Evolutionary conservation across 1,284 basidiomycete genomes (phyloP).

Genomic region (Erythrobasidium hasegawianum): DNA sequence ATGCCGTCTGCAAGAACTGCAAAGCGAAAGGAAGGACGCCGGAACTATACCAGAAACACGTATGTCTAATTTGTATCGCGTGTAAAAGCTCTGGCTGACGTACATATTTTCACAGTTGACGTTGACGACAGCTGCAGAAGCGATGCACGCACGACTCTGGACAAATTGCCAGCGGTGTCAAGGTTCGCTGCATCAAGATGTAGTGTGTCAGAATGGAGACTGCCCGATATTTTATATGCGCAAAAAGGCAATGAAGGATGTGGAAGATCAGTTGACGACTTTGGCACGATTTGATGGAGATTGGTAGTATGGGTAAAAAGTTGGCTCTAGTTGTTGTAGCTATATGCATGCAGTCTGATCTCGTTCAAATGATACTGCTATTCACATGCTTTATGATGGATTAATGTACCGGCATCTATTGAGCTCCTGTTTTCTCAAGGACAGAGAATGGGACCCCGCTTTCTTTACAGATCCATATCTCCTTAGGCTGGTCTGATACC

Average conservation of each 20-base stretch:
- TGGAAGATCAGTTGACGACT: slow-evolving; percentile 37
- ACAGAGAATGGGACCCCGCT: no score
- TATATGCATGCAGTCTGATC: background rate
- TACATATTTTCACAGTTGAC: slow-evolving; percentile 51
- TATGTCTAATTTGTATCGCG: slow-evolving; percentile 46
- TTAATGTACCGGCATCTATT: no score
- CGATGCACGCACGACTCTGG: slow-evolving; percentile 88
- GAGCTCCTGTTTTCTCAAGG: no score
- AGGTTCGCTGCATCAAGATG: slow-evolving; percentile 78
- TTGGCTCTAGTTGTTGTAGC: background rate
- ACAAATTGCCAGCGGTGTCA: slow-evolving; percentile 94
- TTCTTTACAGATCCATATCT: background rate
- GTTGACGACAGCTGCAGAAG: slow-evolving; percentile 71
- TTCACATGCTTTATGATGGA: no score
- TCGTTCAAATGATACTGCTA: no score
- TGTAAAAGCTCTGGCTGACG: background rate
- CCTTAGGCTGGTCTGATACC: slow-evolving; percentile 13
- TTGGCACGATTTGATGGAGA: slow-evolving; percentile 39
- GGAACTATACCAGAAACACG: slow-evolving; percentile 87
- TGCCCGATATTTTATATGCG: slow-evolving; percentile 44
- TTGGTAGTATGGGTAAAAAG: slow-evolving; percentile 27
- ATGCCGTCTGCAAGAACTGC: slow-evolving; percentile 91
- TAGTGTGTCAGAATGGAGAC: slow-evolving; percentile 37
- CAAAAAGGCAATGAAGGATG: slow-evolving; percentile 41
- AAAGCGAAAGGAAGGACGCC: slow-evolving; percentile 62